A percentile compares a stretch with the other conserved stretches of the same genome.
phyloP scores from a whole-genome alignment of 2,329 filamentous ascomycete species.

The Colletotrichum melonis region DNA sequence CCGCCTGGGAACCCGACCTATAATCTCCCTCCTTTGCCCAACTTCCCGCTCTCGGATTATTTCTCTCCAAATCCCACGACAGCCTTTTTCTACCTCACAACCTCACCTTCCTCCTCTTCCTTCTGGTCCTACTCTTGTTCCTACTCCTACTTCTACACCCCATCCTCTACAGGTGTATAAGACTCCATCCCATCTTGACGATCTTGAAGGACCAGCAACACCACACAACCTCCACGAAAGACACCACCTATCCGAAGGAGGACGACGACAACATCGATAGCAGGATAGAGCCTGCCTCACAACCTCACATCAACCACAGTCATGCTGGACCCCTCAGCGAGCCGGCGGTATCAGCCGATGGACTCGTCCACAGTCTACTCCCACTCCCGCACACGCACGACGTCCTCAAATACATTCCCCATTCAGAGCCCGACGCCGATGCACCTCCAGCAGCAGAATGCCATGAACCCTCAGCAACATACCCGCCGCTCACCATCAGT shows the following conservation, averaged over 20 bases:
- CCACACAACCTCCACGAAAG: neutral
- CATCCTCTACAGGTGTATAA: neutral
- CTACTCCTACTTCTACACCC: neutral
- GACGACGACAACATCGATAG: neutral
- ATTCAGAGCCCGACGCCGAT: slow-evolving; percentile 44
- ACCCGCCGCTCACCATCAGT: slow-evolving; percentile 72
- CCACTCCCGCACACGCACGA: slow-evolving; percentile 67
- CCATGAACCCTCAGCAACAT: slow-evolving; percentile 48
- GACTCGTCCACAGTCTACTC: slow-evolving; percentile 53
- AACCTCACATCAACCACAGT: neutral
- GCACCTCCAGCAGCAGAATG: slow-evolving; percentile 48
- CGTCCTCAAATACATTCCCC: slow-evolving; percentile 66
- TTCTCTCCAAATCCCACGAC: neutral
- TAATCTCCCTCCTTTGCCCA: slow-evolving; percentile 14
- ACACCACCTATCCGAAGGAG: neutral
- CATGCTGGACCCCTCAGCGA: slow-evolving; percentile 38
- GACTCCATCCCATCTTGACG: neutral
- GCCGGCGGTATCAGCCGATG: slow-evolving; percentile 40
- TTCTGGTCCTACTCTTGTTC: neutral
- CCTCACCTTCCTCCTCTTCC: neutral
- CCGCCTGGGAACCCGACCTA: neutral
- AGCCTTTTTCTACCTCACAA: neutral
- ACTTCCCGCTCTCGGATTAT: neutral
- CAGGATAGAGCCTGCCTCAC: slow-evolving; percentile 10
- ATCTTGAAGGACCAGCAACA: neutral